Conservation (phyloP, 2,329 filamentous ascomycete species). For the Neonectria sp. region DNA sequence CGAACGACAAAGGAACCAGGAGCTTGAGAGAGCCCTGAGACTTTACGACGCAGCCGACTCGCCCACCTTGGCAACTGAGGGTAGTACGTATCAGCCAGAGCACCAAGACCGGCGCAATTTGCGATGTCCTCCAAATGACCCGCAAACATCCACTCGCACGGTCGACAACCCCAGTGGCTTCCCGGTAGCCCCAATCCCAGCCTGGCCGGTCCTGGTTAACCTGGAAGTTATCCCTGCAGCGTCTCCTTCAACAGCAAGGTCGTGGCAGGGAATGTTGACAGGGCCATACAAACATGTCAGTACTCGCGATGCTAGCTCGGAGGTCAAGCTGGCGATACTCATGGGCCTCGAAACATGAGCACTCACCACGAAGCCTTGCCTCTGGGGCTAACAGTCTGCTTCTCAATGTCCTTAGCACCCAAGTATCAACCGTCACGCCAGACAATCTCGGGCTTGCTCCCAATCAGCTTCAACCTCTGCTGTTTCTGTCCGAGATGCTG, state of each 20-base stretch:
- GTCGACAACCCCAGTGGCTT: constrained; percentile 11
- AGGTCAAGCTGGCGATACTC: constrained; percentile 23
- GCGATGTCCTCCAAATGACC: constrained; percentile 37
- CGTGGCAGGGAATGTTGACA: constrained; percentile 16
- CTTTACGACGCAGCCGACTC: constrained; percentile 13
- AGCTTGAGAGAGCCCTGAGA: neutral
- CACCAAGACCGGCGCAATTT: constrained; percentile 44
- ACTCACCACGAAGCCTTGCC: constrained; percentile 4
- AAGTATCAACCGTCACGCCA: constrained; percentile 13
- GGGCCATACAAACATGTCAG: neutral
- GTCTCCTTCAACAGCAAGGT: constrained; percentile 25
- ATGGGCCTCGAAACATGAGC: constrained; percentile 2
- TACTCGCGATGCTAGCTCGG: constrained; percentile 17
- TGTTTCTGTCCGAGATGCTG: neutral
- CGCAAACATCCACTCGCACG: constrained; percentile 41
- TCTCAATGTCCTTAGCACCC: constrained; percentile 13
- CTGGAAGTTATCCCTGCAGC: constrained; percentile 18
- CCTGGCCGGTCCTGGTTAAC: constrained; percentile 13
- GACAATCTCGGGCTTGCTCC: constrained; percentile 29
- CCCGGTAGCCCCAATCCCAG: constrained; percentile 22
- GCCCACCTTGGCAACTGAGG: constrained; percentile 12
- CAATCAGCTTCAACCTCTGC: constrained; percentile 11
- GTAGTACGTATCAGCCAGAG: constrained; percentile 13
- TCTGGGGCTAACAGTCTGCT: constrained; percentile 25
- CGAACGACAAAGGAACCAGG: neutral